Evolutionary conservation across 352 stramenopile genomes (phyloP).

Genomic region (Globisporangium cylindrosporum): DNA sequence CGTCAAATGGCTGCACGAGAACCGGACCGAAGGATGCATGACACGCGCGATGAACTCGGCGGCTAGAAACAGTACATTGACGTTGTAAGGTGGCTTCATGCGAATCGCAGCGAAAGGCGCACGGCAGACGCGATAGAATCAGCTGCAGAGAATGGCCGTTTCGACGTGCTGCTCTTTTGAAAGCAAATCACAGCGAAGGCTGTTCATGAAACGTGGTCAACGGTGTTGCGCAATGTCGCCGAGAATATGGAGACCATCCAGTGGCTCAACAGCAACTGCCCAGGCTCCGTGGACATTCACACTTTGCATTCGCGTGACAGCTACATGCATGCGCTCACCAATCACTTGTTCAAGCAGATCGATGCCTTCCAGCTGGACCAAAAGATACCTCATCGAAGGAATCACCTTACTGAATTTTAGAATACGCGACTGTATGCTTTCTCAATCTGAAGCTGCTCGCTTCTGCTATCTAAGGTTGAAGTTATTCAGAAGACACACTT

Average conservation of each 20-base stretch:
- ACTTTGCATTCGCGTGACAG: neutral
- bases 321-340: neutral
- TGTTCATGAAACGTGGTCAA: neutral
- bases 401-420: too few relatives aligned
- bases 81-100: neutral
- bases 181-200: neutral
- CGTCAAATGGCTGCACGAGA: conserved; percentile 1
- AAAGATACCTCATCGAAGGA: too few relatives aligned
- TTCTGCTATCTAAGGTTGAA: too few relatives aligned
- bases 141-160: neutral
- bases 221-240: neutral
- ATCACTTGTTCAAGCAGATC: neutral
- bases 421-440: too few relatives aligned
- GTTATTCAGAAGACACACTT: too few relatives aligned
- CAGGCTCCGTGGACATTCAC: neutral
- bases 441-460: too few relatives aligned
- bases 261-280: neutral
- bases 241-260: neutral
- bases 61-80: neutral
- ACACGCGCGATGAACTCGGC: neutral
- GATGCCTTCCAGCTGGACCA: neutral
- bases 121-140: neutral
- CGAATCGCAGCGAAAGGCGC: neutral
- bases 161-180: neutral
- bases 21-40: neutral